phyloP scores from a whole-genome alignment of 441 rosid species.

The Caryocar brasiliense region DNA sequence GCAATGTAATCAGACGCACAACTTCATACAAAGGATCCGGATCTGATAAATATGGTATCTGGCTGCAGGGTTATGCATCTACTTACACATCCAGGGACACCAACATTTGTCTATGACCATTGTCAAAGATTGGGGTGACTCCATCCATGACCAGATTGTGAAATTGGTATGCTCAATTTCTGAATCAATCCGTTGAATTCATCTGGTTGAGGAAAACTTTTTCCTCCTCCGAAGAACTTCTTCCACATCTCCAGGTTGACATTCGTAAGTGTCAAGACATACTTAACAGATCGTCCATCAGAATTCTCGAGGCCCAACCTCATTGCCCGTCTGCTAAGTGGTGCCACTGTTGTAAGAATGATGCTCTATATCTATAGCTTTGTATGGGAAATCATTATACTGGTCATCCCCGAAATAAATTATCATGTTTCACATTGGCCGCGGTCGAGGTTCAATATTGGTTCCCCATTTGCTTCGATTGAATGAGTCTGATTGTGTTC shows the following conservation, averaged over 20 bases:
- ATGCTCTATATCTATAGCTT: too few relatives aligned
- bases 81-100: constrained; percentile 87
- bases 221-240: not conserved
- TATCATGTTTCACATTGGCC: too few relatives aligned
- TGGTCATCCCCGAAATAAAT: too few relatives aligned
- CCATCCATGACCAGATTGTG: constrained; percentile 63
- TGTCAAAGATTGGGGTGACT: constrained; percentile 63
- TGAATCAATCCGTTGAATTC: not conserved
- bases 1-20: too few relatives aligned
- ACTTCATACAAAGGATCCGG: too few relatives aligned
- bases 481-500: too few relatives aligned
- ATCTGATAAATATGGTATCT: too few relatives aligned
- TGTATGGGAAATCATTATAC: too few relatives aligned
- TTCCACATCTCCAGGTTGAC: constrained; percentile 38
- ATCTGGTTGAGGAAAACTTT: not conserved
- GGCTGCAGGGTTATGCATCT: constrained; percentile 76
- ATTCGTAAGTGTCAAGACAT: constrained; percentile 56
- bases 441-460: too few relatives aligned
- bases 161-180: constrained; percentile 40
- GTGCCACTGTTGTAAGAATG: too few relatives aligned
- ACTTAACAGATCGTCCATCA: constrained; percentile 57
- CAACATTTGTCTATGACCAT: constrained; percentile 78
- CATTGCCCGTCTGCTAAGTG: too few relatives aligned
- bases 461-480: too few relatives aligned
- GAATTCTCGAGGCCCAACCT: constrained; percentile 55